A percentile compares a stretch with the other conserved stretches of the same genome.
Conservation (phyloP, 1,139 yeast species). For the Suhomyces choctaworum region DNA sequence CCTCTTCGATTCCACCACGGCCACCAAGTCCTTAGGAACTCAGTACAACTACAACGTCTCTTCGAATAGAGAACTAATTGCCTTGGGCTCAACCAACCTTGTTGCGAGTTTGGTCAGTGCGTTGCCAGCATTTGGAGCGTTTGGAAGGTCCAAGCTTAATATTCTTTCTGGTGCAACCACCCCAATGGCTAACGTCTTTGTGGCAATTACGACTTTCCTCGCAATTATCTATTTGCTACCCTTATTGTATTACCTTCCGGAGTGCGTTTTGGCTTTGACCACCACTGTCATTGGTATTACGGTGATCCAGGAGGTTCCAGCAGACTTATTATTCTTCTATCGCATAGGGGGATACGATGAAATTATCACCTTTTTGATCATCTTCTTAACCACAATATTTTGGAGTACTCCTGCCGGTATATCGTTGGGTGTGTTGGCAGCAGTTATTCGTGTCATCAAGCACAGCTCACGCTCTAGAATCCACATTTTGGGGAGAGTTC, state of each 20-base stretch:
- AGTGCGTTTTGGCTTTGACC: conserved; percentile 35
- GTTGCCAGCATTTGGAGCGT: conserved; percentile 38
- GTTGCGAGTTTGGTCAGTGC: conserved; percentile 32
- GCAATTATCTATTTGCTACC: conserved; percentile 29
- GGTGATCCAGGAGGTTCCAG: conserved; percentile 35
- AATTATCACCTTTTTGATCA: conserved; percentile 24
- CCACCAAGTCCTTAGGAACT: conserved; percentile 34
- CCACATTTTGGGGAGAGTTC: conserved; percentile 36
- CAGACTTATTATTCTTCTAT: conserved; percentile 32
- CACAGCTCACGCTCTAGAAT: conserved; percentile 33
- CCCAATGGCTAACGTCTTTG: conserved; percentile 33
- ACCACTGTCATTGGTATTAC: conserved; percentile 41
- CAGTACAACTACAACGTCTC: conserved; percentile 34
- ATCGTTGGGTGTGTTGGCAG: conserved; percentile 29
- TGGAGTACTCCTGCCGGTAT: conserved; percentile 40
- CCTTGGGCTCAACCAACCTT: conserved; percentile 33
- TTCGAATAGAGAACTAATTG: conserved; percentile 35
- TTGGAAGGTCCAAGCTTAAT: conserved; percentile 39
- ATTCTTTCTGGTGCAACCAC: conserved; percentile 36
- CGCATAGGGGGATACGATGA: conserved; percentile 34
- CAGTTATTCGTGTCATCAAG: conserved; percentile 30
- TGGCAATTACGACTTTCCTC: conserved; percentile 27
- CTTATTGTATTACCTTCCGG: conserved; percentile 29
- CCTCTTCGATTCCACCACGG: conserved; percentile 36
- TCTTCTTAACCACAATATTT: conserved; percentile 28